Evolutionary conservation across 805 yeast genomes (phyloP).

Genomic region (Priceomyces haplophilus): DNA sequence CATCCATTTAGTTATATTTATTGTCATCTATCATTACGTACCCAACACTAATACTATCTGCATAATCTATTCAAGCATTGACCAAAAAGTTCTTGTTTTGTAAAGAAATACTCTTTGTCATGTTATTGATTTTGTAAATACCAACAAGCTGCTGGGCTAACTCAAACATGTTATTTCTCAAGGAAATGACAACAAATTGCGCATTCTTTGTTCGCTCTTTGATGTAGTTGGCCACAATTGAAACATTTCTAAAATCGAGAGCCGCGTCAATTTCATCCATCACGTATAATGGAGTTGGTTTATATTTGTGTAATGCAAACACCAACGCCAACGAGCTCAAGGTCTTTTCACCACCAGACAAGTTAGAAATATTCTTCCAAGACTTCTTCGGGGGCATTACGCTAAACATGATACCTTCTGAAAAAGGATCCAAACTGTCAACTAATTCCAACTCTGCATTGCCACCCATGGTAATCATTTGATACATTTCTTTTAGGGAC

Average conservation of each 20-base stretch:
- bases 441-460: slow-evolving; percentile 96
- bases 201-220: slow-evolving; percentile 95
- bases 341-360: slow-evolving; percentile 98
- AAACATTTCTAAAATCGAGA: slow-evolving; percentile 91
- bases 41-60: not conserved
- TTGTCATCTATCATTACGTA: not conserved
- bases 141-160: slow-evolving; percentile 93
- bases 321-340: slow-evolving; percentile 91
- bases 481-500: slow-evolving; percentile 93
- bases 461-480: slow-evolving; percentile 99
- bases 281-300: slow-evolving; percentile 95
- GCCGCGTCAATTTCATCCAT: slow-evolving; percentile 99
- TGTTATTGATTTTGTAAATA: slow-evolving; percentile 87
- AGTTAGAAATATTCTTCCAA: slow-evolving; percentile 92
- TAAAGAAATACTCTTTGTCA: slow-evolving; percentile 80
- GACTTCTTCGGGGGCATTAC: slow-evolving; percentile 99
- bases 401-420: slow-evolving; percentile 93
- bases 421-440: slow-evolving; percentile 94
- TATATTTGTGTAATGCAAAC: slow-evolving; percentile 91
- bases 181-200: slow-evolving; percentile 91
- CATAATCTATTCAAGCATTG: slow-evolving; percentile 2
- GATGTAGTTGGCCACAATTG: slow-evolving; percentile 95
- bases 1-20: not conserved
- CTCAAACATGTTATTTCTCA: slow-evolving; percentile 97
- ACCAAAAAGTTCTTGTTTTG: slow-evolving; percentile 55